Evolutionary conservation across 805 yeast genomes (phyloP).

Genomic region (Candida vartiovaarae): DNA sequence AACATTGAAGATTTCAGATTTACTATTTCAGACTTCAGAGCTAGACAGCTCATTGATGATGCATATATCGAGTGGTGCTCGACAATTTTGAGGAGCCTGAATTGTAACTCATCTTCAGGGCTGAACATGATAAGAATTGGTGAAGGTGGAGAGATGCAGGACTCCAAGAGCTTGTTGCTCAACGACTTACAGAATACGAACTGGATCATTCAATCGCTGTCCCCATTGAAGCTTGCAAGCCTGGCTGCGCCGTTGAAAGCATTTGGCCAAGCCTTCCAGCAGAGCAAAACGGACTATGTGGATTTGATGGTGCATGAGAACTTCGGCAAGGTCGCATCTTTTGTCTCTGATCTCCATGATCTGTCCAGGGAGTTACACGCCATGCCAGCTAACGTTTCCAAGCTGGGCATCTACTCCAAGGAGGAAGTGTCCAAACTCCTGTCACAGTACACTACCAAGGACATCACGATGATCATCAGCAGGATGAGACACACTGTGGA

Average conservation of each 20-base stretch:
- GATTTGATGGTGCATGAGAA: constrained; percentile 40
- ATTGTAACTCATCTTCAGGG: constrained; percentile 13
- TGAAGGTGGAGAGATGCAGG: constrained; percentile 22
- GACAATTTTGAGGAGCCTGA: constrained; percentile 26
- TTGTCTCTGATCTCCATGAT: constrained; percentile 57
- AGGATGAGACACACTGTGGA: constrained; percentile 51
- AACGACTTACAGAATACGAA: constrained; percentile 47
- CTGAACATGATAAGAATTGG: constrained; percentile 10
- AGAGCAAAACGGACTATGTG: constrained; percentile 36
- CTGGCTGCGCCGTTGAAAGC: constrained; percentile 12
- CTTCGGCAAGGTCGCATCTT: constrained; percentile 61
- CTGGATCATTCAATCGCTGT: constrained; percentile 39
- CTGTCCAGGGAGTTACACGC: constrained; percentile 29
- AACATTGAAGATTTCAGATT: neutral
- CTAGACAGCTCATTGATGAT: constrained; percentile 21
- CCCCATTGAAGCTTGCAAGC: constrained; percentile 19
- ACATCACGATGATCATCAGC: constrained; percentile 46
- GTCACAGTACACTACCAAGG: constrained; percentile 48
- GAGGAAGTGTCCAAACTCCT: constrained; percentile 52
- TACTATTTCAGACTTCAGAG: constrained; percentile 8
- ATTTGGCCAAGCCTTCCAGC: constrained; percentile 23
- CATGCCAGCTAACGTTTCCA: constrained; percentile 37
- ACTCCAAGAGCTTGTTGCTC: constrained; percentile 34
- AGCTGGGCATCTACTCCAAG: constrained; percentile 58
- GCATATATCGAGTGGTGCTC: constrained; percentile 25